A percentile compares a stretch with the other conserved stretches of the same genome.
These are phyloP conservation scores for Arachis hypogaea DNA, from an alignment of 306 rosid species.

Conservation along the genomic window DNA sequence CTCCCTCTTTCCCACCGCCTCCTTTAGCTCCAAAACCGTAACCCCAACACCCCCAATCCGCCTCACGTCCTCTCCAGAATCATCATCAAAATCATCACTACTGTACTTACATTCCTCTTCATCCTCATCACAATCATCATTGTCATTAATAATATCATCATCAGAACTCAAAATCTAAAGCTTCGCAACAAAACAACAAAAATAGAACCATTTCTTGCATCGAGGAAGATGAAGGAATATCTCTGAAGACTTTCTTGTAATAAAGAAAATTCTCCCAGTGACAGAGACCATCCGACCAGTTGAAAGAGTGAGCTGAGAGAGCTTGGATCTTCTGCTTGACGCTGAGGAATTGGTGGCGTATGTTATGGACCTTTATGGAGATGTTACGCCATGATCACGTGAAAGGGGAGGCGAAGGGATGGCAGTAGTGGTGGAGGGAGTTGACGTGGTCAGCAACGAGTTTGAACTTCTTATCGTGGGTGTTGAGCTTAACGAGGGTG, in stretches of 20 bases:
- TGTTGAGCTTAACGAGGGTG: conserved; percentile 70
- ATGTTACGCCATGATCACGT: conserved; percentile 97
- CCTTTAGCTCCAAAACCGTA: conserved; percentile 49
- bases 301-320: conserved; percentile 57
- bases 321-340: conserved; percentile 87
- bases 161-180: background rate
- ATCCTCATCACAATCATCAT: conserved; percentile 38
- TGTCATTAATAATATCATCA: conserved; percentile 42
- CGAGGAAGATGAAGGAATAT: conserved; percentile 37
- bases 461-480: conserved; percentile 94
- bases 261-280: conserved; percentile 91
- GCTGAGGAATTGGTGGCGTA: conserved; percentile 93
- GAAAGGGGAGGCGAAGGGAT: conserved; percentile 74
- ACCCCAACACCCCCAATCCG: conserved; percentile 34
- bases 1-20: conserved; percentile 69
- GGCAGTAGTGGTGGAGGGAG: conserved; percentile 63
- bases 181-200: conserved; percentile 34
- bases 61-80: conserved; percentile 41
- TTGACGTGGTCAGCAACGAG: conserved; percentile 93
- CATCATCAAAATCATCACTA: conserved; percentile 41
- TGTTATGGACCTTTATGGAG: conserved; percentile 94
- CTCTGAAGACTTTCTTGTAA: conserved; percentile 86
- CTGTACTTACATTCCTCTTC: conserved; percentile 28
- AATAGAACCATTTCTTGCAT: background rate
- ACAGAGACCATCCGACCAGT: conserved; percentile 82